phyloP scores from a whole-genome alignment of 805 yeast genomes.

The Myxozyma neglecta region DNA sequence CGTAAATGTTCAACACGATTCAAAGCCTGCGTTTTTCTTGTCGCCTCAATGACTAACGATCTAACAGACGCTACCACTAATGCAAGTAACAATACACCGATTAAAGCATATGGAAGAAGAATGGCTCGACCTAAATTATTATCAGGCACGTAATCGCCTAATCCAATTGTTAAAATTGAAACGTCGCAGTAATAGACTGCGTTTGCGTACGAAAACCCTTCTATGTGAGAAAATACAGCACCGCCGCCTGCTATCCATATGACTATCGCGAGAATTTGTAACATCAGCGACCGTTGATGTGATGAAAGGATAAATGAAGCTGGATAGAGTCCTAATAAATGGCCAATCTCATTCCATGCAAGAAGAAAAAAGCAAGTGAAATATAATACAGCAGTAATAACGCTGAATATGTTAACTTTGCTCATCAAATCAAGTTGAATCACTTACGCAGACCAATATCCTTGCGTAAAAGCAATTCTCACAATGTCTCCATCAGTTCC shows the following conservation, averaged over 20 bases:
- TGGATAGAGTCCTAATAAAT: conserved; percentile 57
- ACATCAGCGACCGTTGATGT: conserved; percentile 71
- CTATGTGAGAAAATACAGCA: conserved; percentile 51
- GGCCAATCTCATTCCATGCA: conserved; percentile 62
- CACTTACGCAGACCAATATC: conserved; percentile 64
- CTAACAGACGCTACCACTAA: conserved; percentile 69
- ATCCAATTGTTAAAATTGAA: conserved; percentile 74
- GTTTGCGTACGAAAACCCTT: conserved; percentile 58
- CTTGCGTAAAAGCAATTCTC: conserved; percentile 51
- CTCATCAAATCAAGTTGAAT: conserved; percentile 30
- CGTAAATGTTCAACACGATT: conserved; percentile 60
- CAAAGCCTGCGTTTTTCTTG: conserved; percentile 65
- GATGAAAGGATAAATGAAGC: conserved; percentile 66
- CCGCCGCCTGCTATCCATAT: conserved; percentile 71
- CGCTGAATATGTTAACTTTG: not conserved
- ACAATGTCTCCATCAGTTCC: not conserved
- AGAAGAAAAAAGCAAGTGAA: conserved; percentile 56
- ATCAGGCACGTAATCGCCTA: conserved; percentile 68
- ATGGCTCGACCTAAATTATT: conserved; percentile 57
- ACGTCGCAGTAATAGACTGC: conserved; percentile 72
- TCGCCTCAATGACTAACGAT: conserved; percentile 59
- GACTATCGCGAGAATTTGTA: conserved; percentile 63
- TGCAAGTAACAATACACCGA: conserved; percentile 74
- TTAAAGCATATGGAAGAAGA: conserved; percentile 60
- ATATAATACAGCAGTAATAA: conserved; percentile 61